These are phyloP conservation scores for Ceratobasidium sp. DNA, from an alignment of 1,284 basidiomycete species.

Conservation along the genomic window DNA sequence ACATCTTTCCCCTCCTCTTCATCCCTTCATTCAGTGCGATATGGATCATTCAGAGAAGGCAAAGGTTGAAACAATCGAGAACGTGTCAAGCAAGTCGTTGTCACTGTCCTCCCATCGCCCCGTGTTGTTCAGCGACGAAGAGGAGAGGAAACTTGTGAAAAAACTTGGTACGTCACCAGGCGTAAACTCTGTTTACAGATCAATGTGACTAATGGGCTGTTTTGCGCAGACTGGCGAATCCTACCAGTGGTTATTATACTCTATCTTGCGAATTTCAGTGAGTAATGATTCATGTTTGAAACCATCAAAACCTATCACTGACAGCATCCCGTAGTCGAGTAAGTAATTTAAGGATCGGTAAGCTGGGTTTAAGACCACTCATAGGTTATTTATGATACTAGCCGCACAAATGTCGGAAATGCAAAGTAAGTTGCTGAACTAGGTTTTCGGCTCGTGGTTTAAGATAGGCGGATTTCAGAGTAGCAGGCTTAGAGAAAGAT, in stretches of 20 bases:
- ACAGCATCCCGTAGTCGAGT: slow-evolving; percentile 23
- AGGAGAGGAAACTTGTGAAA: slow-evolving; percentile 44
- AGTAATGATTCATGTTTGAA: slow-evolving; percentile 26
- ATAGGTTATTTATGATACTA: not conserved
- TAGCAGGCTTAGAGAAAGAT: slow-evolving; percentile 45
- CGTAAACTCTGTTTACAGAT: no score
- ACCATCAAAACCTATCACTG: not conserved
- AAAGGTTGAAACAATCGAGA: slow-evolving; percentile 19
- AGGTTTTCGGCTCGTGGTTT: not conserved
- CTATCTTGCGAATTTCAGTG: slow-evolving; percentile 47
- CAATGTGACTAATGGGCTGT: not conserved
- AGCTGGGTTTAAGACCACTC: not conserved
- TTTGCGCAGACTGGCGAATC: slow-evolving; percentile 45
- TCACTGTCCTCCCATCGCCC: not conserved
- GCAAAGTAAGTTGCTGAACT: slow-evolving; percentile 42
- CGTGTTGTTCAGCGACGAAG: slow-evolving; percentile 41
- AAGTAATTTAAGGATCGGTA: not conserved
- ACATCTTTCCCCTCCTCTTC: not conserved
- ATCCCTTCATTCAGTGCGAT: not conserved
- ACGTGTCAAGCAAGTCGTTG: slow-evolving; percentile 4
- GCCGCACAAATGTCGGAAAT: slow-evolving; percentile 47
- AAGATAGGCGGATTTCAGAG: slow-evolving; percentile 24
- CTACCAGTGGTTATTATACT: slow-evolving; percentile 46
- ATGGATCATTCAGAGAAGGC: slow-evolving; percentile 22
- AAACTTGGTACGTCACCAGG: slow-evolving; percentile 45